Conservation (phyloP, 1,139 yeast species). For the Yamadazyma diddensiae region DNA sequence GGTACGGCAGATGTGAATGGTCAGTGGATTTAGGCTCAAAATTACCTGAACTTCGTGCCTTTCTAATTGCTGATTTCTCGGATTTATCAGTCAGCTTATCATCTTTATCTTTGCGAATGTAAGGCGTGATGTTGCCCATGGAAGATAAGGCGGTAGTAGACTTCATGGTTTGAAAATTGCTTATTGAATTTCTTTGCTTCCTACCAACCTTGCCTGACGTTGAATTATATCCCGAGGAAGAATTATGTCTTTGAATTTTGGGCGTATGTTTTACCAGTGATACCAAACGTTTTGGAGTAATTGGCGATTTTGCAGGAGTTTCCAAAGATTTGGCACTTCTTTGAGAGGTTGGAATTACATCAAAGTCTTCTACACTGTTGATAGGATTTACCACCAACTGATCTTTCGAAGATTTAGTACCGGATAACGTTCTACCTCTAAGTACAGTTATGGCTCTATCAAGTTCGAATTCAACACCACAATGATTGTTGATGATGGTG, state of each 20-base stretch:
- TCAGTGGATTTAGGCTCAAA: constrained; percentile 12
- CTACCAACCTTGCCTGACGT: constrained; percentile 12
- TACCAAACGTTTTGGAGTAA: too few species aligned
- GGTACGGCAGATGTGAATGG: neutral
- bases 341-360: neutral
- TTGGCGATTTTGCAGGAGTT: neutral
- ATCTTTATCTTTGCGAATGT: constrained; percentile 6
- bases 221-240: constrained; percentile 15
- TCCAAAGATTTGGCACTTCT: neutral
- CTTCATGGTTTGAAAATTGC: constrained; percentile 19
- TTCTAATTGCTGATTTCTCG: constrained; percentile 18
- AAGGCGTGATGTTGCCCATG: constrained; percentile 14
- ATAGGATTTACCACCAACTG: constrained; percentile 8
- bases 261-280: constrained; percentile 14
- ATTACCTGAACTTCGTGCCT: constrained; percentile 37
- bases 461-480: constrained; percentile 83
- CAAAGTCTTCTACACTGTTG: constrained; percentile 1
- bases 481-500: constrained; percentile 79
- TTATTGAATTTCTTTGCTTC: constrained; percentile 25
- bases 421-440: constrained; percentile 60
- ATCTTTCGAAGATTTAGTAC: constrained; percentile 18
- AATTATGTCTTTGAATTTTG: constrained; percentile 22
- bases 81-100: constrained; percentile 9
- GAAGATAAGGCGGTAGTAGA: constrained; percentile 30
- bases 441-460: constrained; percentile 72